Base-by-base conservation (phyloP, 768 basidiomycete genomes). In the Tremella yokohamensis region DNA sequence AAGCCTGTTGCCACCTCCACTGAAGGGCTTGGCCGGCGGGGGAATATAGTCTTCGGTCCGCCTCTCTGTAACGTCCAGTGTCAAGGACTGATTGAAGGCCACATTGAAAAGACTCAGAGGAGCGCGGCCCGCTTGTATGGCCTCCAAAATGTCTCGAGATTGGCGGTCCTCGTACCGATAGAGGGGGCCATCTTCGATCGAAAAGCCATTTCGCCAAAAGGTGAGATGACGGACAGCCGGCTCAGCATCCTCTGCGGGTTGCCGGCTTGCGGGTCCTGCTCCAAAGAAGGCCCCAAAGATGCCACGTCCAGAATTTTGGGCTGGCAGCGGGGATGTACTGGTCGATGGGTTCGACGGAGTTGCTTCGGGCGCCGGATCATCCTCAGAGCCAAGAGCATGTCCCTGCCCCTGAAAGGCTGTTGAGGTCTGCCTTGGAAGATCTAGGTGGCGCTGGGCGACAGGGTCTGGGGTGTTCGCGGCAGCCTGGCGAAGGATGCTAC, bases 201-300 rank as follows among this genome's bases (percentile, higher is more conserved):
- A 85, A 77, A 96, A 97, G 0, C 96, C 96, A 59, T 97, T 83
- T 40, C 85, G 82, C 94, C 94, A 98, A 78, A 98, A 89, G 0
- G 87, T 92, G 42, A 98, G 79, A 55, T 83, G 82, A 8, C 94
- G 85, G 49, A 85, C 68, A 47, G 71, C 37, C 7, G 76, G 72
- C 2, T 80, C 82, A 65, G 53, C 40, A 24, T 48, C 52, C 25
- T 39, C 59, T 18, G 52, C 54, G 34, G 51, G 19, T 20, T 8
- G 57, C 34, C 20, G 48, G 29, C 29, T 34, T 11, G 29, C 29
- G 11, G 29, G 29, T 4, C 29, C 29, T 11, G 29, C 29, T 11
- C 29, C 29, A 11, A 34, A 34, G 29, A 34, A 34, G 6, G 29
- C 4, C 29, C 29, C 29, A 34, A 34, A 34, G 29, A 34, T 4